A percentile compares a stretch with the other conserved stretches of the same genome.
phyloP scores from a whole-genome alignment of 1,284 basidiomycete species.

The Chondrostereum purpureum region DNA sequence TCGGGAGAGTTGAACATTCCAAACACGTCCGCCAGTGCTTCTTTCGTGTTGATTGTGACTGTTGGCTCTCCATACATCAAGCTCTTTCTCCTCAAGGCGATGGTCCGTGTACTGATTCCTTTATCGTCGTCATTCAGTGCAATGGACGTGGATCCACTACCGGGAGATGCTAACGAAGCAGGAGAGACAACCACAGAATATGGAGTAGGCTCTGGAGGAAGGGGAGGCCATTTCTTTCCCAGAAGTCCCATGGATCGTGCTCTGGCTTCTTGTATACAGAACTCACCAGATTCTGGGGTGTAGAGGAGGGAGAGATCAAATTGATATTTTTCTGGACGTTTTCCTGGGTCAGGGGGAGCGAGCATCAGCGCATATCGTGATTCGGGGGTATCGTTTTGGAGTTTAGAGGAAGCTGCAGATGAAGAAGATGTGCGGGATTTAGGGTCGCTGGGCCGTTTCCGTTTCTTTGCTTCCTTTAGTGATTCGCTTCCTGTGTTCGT shows the following conservation, averaged over 20 bases:
- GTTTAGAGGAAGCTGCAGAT: conserved; percentile 22
- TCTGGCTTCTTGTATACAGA: conserved; percentile 68
- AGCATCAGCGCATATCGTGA: conserved; percentile 63
- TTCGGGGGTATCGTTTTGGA: conserved; percentile 23
- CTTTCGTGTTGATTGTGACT: conserved; percentile 78
- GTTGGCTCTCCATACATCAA: conserved; percentile 26
- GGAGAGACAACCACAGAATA: conserved; percentile 18
- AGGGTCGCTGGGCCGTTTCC: conserved; percentile 15
- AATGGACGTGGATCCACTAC: conserved; percentile 31
- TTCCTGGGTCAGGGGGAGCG: conserved; percentile 56
- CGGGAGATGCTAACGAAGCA: conserved; percentile 23
- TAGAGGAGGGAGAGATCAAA: conserved; percentile 65
- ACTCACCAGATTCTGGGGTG: conserved; percentile 62
- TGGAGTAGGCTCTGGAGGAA: conserved; percentile 28
- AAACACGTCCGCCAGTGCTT: conserved; percentile 89
- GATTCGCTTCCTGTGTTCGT: too few relatives aligned
- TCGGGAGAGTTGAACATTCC: conserved; percentile 89
- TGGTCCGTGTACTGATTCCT: conserved; percentile 36
- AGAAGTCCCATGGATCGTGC: conserved; percentile 72
- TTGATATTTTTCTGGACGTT: conserved; percentile 61
- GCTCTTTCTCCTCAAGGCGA: conserved; percentile 32
- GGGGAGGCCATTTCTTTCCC: conserved; percentile 74
- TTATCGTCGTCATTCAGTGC: conserved; percentile 46
- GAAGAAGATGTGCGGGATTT: conserved; percentile 20
- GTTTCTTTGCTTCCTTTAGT: conserved; percentile 27